A percentile compares a stretch with the other conserved stretches of the same genome.
Conservation (phyloP, 306 rosid species). For the Pueraria montana region DNA sequence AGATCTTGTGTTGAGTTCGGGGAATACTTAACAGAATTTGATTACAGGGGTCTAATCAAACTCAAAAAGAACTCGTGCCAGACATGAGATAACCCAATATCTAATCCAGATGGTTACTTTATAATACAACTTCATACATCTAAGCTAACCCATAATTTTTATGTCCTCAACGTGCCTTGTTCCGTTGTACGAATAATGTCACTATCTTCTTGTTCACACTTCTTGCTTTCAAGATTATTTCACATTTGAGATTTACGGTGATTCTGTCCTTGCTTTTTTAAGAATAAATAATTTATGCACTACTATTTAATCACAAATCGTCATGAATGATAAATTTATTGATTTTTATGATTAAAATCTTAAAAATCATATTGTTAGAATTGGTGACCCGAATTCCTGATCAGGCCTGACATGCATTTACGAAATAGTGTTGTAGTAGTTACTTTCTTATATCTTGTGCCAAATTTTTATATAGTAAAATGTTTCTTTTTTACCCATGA, state of each 20-base stretch:
- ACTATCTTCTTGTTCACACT: slow-evolving; percentile 29
- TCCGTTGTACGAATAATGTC: background rate
- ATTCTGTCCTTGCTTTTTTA: no score
- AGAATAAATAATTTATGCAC: no score
- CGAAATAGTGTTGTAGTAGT: no score
- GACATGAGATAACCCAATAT: slow-evolving; percentile 42
- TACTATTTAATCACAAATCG: no score
- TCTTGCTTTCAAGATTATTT: background rate
- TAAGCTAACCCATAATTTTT: slow-evolving; percentile 20
- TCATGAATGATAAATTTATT: no score
- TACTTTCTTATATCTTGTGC: no score
- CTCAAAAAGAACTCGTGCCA: slow-evolving; percentile 27
- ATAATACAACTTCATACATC: slow-evolving; percentile 23
- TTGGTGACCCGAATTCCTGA: no score
- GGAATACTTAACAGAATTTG: slow-evolving; percentile 48
- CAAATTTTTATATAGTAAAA: no score
- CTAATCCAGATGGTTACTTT: slow-evolving; percentile 46
- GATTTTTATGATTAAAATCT: no score
- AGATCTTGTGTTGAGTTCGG: slow-evolving; percentile 40
- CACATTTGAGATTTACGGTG: background rate
- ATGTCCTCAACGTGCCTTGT: slow-evolving; percentile 25
- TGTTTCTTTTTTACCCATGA: no score
- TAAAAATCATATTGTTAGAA: no score
- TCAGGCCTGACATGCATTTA: no score
- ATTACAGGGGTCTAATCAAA: slow-evolving; percentile 59